These are phyloP conservation scores for Cyamopsis tetragonoloba DNA, from an alignment of 306 rosid genomes.

Conservation along the genomic window DNA sequence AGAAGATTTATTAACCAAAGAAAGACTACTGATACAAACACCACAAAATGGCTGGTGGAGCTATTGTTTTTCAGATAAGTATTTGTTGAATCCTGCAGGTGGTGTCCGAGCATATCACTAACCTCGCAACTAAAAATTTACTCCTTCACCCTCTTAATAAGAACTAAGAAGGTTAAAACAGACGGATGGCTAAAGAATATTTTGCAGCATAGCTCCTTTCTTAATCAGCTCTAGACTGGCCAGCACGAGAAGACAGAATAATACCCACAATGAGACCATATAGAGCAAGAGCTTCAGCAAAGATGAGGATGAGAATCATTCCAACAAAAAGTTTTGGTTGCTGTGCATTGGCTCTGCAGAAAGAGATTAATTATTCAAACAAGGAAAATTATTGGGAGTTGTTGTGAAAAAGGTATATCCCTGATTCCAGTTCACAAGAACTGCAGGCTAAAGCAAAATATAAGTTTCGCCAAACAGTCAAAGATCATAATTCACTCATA, in stretches of 20 bases:
- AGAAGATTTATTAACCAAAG: constrained; percentile 49
- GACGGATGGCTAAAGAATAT: constrained; percentile 47
- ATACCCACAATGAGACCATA: constrained; percentile 86
- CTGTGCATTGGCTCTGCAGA: constrained; percentile 84
- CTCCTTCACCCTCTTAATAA: constrained; percentile 24
- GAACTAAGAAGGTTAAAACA: constrained; percentile 34
- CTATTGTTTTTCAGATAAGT: constrained; percentile 35
- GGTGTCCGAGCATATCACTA: constrained; percentile 38
- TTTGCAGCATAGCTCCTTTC: constrained; percentile 27
- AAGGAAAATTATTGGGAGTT: background rate
- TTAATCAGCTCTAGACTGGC: constrained; percentile 86
- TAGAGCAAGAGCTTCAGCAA: constrained; percentile 83
- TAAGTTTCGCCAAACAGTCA: constrained; percentile 3
- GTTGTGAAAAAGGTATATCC: background rate
- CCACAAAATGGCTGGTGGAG: constrained; percentile 28
- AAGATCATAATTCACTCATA: background rate
- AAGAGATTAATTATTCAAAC: constrained; percentile 22
- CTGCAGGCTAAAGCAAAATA: background rate
- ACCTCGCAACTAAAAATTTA: constrained; percentile 30
- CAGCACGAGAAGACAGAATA: constrained; percentile 82
- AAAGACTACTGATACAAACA: constrained; percentile 49
- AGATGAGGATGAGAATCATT: constrained; percentile 84
- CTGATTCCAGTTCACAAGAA: background rate
- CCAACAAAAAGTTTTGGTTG: constrained; percentile 90
- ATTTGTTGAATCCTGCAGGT: constrained; percentile 29